phyloP scores from a whole-genome alignment of 75 land plant species.

The Selaginella moellendorffii region DNA sequence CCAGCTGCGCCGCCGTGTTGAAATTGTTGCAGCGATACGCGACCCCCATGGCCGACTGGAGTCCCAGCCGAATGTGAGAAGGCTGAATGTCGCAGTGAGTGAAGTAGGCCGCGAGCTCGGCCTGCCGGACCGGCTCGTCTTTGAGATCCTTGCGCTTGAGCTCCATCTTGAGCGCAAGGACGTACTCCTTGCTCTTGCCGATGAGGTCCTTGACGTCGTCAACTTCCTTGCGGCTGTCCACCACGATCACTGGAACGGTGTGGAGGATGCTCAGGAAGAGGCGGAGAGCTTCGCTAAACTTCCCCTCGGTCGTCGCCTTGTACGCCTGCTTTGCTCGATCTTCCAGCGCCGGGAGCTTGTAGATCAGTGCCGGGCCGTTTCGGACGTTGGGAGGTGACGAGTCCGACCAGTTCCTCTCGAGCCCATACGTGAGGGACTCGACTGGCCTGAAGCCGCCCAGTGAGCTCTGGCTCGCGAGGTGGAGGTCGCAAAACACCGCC shows the following conservation, averaged over 20 bases:
- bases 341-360: slow-evolving; percentile 36
- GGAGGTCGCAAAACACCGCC: slow-evolving; percentile 32
- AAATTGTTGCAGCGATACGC: slow-evolving; percentile 32
- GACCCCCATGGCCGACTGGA: slow-evolving; percentile 45
- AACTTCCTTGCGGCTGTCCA: slow-evolving; percentile 46
- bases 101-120: slow-evolving; percentile 57
- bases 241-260: slow-evolving; percentile 49
- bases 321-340: slow-evolving; percentile 41
- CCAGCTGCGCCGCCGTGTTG: slow-evolving; percentile 35
- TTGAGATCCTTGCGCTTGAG: slow-evolving; percentile 46
- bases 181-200: slow-evolving; percentile 44
- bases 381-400: slow-evolving; percentile 31
- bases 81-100: slow-evolving; percentile 52
- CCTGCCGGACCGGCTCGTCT: slow-evolving; percentile 39
- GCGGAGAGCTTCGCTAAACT: slow-evolving; percentile 39
- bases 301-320: slow-evolving; percentile 46
- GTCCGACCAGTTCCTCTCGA: slow-evolving; percentile 48
- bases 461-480: slow-evolving; percentile 41
- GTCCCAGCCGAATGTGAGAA: slow-evolving; percentile 37
- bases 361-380: slow-evolving; percentile 41
- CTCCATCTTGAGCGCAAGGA: slow-evolving; percentile 42
- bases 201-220: slow-evolving; percentile 50
- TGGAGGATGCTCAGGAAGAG: slow-evolving; percentile 40
- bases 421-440: no score
- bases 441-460: slow-evolving; percentile 26